phyloP scores from a whole-genome alignment of 225 moss, liverwort and hornwort genomes.

The Pleurozium schreberi region DNA sequence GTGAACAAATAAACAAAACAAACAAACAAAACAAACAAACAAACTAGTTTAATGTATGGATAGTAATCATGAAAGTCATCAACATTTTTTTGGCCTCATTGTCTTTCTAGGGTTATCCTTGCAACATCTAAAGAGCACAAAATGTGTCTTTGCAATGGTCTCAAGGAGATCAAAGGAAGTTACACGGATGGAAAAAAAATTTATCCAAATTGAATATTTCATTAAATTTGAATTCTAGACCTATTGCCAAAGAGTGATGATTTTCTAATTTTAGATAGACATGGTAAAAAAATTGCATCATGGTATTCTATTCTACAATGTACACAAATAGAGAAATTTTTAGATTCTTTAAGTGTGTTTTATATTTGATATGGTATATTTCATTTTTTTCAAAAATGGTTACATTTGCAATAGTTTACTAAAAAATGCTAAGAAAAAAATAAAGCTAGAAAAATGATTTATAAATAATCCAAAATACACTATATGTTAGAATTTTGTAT shows the following conservation, averaged over 20 bases:
- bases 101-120: accelerated
- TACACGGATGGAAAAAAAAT: neutral
- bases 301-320: neutral
- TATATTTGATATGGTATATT: neutral
- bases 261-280: neutral
- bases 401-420: neutral
- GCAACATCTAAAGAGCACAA: too few relatives aligned
- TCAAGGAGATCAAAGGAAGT: neutral
- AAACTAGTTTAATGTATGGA: neutral
- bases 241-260: accelerated
- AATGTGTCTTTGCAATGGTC: neutral
- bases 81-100: neutral
- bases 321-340: neutral
- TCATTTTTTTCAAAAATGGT: neutral
- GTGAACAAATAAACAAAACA: too few relatives aligned
- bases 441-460: neutral
- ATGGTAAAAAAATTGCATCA: neutral
- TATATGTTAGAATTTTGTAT: neutral
- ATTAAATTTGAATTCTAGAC: neutral
- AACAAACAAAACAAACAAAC: too few relatives aligned
- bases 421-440: neutral
- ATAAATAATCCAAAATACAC: neutral
- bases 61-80: neutral
- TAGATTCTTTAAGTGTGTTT: neutral
- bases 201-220: neutral